Base-by-base conservation (phyloP, 2,329 filamentous ascomycete genomes). In the Apiospora sp. region DNA sequence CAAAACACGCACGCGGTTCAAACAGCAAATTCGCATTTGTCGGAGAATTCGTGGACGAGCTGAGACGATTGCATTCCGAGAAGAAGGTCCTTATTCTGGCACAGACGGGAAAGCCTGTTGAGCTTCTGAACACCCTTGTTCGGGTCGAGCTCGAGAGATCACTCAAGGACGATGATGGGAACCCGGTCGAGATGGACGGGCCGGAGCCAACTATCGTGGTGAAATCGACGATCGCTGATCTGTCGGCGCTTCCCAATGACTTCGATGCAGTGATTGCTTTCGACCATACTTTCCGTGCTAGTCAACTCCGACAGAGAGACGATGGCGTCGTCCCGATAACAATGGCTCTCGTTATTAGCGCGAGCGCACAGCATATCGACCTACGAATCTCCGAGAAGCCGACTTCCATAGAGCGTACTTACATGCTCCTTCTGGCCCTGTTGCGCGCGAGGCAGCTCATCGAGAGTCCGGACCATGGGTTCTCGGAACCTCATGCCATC, bases 21-120 rank as follows among this genome's bases (percentile, higher is more conserved):
- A 92, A 90, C 78, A 82, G 88, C 71, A 92, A 92, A 75, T 90
- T 88, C 75, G 86, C 85, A 44, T 92, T 92, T 75, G 76, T 91
- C 7, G 86, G 84, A 64, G 88, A 91, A 74, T 81, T 92, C 4
- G 78, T 91, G 43, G 81, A 86, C 27, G 77, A 80, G 12, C 77
- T 91, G 14, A 77, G 78, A n/a, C 79, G 81, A 22, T 79, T 81
- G 14, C 75, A 75, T 22, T 79, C 79, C 16, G 82, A 86, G 14
- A 85, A 83, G 49, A 87, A 85, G 48, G 79, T 92, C 10, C 80
- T 91, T 19, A 85, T 92, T 34, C 77, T 92, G 14, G 87, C 85
- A 12, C 86, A 86, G 27, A 85, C 86, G 7, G 84, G 85, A 13
- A 82, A 84, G 43, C 81, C 89, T 8, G 80, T 89, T 54, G 85